These are phyloP conservation scores for Penicillium pancosmium DNA, from an alignment of 495 filamentous ascomycete species.

Conservation along the genomic window DNA sequence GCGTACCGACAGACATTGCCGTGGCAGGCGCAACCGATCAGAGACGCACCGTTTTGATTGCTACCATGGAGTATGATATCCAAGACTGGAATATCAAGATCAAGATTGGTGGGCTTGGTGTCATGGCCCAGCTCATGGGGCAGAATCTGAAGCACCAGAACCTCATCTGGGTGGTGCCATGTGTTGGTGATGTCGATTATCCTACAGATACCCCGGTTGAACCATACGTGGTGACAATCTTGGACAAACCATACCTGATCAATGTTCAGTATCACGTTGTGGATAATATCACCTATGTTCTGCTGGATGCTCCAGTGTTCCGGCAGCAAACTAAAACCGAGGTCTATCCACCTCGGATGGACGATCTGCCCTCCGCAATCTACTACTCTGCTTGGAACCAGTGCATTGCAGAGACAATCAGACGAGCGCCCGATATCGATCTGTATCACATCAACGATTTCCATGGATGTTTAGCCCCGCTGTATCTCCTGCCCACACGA, in stretches of 20 bases:
- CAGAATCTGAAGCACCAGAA: slow-evolving; percentile 66
- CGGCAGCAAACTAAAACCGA: slow-evolving; percentile 66
- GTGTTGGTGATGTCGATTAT: slow-evolving; percentile 67
- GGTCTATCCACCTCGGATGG: slow-evolving; percentile 70
- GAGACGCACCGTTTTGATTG: slow-evolving; percentile 61
- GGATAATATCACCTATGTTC: slow-evolving; percentile 69
- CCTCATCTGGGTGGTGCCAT: slow-evolving; percentile 70
- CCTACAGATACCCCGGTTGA: slow-evolving; percentile 58
- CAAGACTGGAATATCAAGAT: slow-evolving; percentile 70
- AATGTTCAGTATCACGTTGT: slow-evolving; percentile 64
- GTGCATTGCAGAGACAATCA: slow-evolving; percentile 64
- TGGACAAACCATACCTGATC: slow-evolving; percentile 62
- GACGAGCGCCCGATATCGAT: slow-evolving; percentile 56
- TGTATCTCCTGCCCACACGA: slow-evolving; percentile 58
- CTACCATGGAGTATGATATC: slow-evolving; percentile 74
- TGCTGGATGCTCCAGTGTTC: slow-evolving; percentile 69
- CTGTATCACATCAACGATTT: slow-evolving; percentile 82
- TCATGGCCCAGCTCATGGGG: slow-evolving; percentile 69
- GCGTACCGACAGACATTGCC: slow-evolving; percentile 16
- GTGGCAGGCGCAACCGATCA: slow-evolving; percentile 14
- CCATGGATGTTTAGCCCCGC: slow-evolving; percentile 67
- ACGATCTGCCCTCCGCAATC: slow-evolving; percentile 67
- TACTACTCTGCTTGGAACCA: slow-evolving; percentile 72
- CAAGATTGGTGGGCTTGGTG: slow-evolving; percentile 70
- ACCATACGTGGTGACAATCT: slow-evolving; percentile 61